Conservation (phyloP, 148 eudicot genomes). For the Spergularia marina region DNA sequence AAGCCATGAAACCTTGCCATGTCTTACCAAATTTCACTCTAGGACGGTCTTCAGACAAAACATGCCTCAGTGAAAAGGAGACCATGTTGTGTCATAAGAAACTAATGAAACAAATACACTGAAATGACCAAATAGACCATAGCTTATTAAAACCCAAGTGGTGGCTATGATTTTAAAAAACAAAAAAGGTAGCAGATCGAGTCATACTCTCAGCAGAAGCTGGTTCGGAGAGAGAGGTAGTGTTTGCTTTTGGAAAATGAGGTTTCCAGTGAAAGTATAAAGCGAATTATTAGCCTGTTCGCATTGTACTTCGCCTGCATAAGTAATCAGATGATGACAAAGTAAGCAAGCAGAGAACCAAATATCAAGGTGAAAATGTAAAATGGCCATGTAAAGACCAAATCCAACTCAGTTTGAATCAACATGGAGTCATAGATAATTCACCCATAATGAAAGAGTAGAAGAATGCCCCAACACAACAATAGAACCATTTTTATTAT, state of each 20-base stretch:
- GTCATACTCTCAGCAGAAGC: constrained; percentile 78
- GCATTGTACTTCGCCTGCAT: constrained; percentile 89
- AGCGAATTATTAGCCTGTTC: constrained; percentile 98
- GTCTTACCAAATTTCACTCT: constrained; percentile 2
- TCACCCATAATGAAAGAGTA: constrained; percentile 5
- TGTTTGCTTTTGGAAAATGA: constrained; percentile 78
- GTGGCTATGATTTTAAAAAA: not conserved
- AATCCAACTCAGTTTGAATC: not conserved
- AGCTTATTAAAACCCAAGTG: not conserved
- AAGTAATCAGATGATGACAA: constrained; percentile 8
- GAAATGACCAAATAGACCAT: not conserved
- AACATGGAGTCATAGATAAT: not conserved
- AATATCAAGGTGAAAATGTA: not conserved
- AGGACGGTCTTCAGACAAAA: not conserved
- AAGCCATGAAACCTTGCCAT: not conserved
- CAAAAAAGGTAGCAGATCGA: constrained; percentile 11
- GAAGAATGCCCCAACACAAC: not conserved
- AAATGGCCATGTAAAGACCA: not conserved
- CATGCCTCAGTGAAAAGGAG: constrained; percentile 1
- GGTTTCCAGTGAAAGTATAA: constrained; percentile 94
- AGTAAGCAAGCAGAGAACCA: constrained; percentile 18
- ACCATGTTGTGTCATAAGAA: not conserved
- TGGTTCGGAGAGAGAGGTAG: constrained; percentile 90
- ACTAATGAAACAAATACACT: not conserved
- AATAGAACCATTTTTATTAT: not conserved